A percentile compares a stretch with the other conserved stretches of the same genome.
phyloP scores from a whole-genome alignment of 2,329 filamentous ascomycete genomes.

The Shiraia sp. region DNA sequence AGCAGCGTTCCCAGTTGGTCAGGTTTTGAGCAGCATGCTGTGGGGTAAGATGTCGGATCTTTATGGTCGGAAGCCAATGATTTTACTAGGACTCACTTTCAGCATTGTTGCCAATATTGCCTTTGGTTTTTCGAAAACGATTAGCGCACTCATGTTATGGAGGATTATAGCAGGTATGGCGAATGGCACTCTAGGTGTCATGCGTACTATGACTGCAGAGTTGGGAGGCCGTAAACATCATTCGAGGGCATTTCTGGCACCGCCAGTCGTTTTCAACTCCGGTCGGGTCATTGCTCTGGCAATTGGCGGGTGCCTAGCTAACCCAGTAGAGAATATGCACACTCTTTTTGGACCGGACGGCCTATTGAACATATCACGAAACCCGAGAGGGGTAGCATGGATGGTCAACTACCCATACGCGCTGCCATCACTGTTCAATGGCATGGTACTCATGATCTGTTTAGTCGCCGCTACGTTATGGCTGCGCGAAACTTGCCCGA shows the following conservation, averaged over 20 bases:
- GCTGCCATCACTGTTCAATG: conserved; percentile 68
- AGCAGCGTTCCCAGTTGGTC: conserved; percentile 76
- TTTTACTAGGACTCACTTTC: conserved; percentile 74
- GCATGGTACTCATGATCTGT: conserved; percentile 60
- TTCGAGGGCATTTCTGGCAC: conserved; percentile 58
- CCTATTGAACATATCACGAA: conserved; percentile 58
- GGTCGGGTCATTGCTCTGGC: conserved; percentile 48
- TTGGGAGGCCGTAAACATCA: conserved; percentile 67
- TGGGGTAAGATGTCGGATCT: conserved; percentile 74
- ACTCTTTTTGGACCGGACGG: conserved; percentile 66
- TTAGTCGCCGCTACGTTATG: conserved; percentile 62
- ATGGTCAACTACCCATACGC: conserved; percentile 68
- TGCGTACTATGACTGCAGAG: conserved; percentile 74
- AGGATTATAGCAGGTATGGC: conserved; percentile 66
- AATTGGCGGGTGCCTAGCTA: conserved; percentile 66
- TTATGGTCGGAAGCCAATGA: conserved; percentile 72
- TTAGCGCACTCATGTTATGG: conserved; percentile 66
- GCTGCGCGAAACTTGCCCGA: conserved; percentile 60
- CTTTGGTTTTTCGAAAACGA: conserved; percentile 68
- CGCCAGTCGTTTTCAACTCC: conserved; percentile 68
- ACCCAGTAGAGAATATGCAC: conserved; percentile 65
- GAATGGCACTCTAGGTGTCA: conserved; percentile 73
- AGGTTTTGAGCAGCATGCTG: conserved; percentile 78
- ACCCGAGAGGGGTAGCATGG: conserved; percentile 65
- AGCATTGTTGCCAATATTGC: conserved; percentile 66